These are phyloP conservation scores for Pyrrhoderma lamaoense DNA, from an alignment of 1,284 basidiomycete genomes.

Conservation along the genomic window DNA sequence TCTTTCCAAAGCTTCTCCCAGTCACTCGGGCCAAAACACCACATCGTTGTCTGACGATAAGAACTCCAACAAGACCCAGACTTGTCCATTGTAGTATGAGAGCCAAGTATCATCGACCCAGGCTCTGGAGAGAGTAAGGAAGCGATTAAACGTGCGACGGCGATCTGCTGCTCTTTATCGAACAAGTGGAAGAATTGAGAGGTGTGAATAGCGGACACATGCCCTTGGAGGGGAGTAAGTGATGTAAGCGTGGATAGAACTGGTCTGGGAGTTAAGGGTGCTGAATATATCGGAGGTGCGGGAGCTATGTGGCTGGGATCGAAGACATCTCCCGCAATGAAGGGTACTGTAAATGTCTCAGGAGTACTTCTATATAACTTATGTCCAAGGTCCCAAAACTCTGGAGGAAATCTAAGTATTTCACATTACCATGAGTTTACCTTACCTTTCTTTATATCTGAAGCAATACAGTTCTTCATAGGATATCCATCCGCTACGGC, in stretches of 20 bases:
- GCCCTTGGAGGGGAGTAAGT: conserved; percentile 29
- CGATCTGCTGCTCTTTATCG: conserved; percentile 27
- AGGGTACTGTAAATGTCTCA: conserved; percentile 21
- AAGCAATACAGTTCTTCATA: conserved; percentile 20
- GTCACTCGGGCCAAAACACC: conserved; percentile 32
- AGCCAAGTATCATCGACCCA: conserved; percentile 33
- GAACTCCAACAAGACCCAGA: conserved; percentile 24
- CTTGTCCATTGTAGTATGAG: conserved; percentile 23
- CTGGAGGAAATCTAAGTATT: not conserved
- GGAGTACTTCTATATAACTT: conserved; percentile 21
- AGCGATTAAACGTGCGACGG: conserved; percentile 27
- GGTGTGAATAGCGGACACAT: conserved; percentile 27
- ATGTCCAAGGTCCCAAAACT: conserved; percentile 24
- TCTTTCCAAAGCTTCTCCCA: conserved; percentile 43
- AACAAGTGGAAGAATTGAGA: conserved; percentile 34
- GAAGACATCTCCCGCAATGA: conserved; percentile 22
- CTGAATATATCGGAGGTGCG: conserved; percentile 17
- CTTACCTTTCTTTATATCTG: conserved; percentile 20
- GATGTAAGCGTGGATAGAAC: conserved; percentile 25
- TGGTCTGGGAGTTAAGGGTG: conserved; percentile 14
- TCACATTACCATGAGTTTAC: not conserved
- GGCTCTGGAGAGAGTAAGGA: conserved; percentile 30
- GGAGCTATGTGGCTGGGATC: conserved; percentile 25
- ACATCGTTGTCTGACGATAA: conserved; percentile 15
- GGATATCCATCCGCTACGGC: conserved; percentile 23